Conservation (phyloP, 176 grass and related monocot species). For the Rhynchospora pubera region DNA sequence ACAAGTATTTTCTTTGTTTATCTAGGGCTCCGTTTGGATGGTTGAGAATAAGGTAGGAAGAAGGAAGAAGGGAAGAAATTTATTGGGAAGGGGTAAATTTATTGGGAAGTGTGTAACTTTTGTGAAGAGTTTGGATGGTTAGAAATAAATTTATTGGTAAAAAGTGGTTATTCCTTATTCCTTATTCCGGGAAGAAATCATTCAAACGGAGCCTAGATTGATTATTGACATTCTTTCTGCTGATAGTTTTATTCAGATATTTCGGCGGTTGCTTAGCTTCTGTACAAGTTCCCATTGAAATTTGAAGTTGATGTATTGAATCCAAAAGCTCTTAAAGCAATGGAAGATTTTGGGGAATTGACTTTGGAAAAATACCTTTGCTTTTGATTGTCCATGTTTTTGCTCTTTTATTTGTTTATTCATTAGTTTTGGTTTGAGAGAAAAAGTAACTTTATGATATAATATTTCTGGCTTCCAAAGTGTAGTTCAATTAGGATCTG, state of each 20-base stretch:
- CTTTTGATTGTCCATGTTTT: background rate
- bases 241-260: background rate
- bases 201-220: too few relatives aligned
- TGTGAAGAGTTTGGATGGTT: too few relatives aligned
- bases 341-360: background rate
- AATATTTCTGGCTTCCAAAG: background rate
- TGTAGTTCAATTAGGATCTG: background rate
- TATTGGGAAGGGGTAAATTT: too few relatives aligned
- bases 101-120: too few relatives aligned
- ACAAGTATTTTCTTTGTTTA: too few relatives aligned
- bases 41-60: too few relatives aligned
- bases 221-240: background rate
- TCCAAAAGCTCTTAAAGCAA: background rate
- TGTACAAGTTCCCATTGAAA: background rate
- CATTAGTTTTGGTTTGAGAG: background rate
- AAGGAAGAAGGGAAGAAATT: too few relatives aligned
- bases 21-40: too few relatives aligned
- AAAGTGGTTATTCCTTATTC: too few relatives aligned
- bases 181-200: too few relatives aligned
- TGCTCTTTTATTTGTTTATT: background rate
- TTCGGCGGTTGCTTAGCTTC: background rate
- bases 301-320: background rate
- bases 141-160: too few relatives aligned
- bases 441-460: background rate
- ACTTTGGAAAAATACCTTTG: background rate